phyloP scores from a whole-genome alignment of 352 stramenopile genomes.

The Pythium rishiriense region DNA sequence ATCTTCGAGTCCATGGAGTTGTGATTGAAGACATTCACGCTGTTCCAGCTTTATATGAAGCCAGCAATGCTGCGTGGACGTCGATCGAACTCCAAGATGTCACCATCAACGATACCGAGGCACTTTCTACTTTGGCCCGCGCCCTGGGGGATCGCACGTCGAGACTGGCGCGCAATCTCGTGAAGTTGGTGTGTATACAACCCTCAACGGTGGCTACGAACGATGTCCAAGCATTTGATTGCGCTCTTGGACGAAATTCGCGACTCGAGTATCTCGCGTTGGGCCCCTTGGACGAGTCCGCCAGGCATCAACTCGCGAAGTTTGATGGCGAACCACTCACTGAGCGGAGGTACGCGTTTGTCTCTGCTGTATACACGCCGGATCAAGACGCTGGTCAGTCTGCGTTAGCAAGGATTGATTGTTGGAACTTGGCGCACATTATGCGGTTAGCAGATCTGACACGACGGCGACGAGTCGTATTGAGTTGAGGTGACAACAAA shows the following conservation, averaged over 20 bases:
- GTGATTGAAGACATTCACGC: not conserved
- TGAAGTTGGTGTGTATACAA: not conserved
- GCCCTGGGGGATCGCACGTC: not conserved
- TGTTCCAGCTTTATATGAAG: not conserved
- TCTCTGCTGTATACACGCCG: not conserved
- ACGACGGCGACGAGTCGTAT: not conserved
- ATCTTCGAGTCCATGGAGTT: not conserved
- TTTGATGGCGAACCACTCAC: not conserved
- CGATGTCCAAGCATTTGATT: not conserved
- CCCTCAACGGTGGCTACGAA: not conserved
- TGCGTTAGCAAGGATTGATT: not conserved
- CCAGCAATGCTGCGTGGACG: not conserved
- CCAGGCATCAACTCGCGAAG: not conserved
- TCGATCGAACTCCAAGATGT: not conserved
- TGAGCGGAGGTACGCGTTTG: not conserved
- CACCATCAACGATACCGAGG: not conserved
- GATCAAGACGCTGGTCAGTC: not conserved
- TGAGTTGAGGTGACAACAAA: too few species aligned
- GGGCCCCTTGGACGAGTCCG: not conserved
- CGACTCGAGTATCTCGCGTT: not conserved
- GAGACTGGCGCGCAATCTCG: not conserved
- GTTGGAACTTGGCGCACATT: not conserved
- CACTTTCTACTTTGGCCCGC: not conserved
- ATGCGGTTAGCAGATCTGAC: not conserved
- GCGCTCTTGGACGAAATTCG: not conserved